Conservation (phyloP, 1,139 yeast genomes). For the Tardiomyces blankii region DNA sequence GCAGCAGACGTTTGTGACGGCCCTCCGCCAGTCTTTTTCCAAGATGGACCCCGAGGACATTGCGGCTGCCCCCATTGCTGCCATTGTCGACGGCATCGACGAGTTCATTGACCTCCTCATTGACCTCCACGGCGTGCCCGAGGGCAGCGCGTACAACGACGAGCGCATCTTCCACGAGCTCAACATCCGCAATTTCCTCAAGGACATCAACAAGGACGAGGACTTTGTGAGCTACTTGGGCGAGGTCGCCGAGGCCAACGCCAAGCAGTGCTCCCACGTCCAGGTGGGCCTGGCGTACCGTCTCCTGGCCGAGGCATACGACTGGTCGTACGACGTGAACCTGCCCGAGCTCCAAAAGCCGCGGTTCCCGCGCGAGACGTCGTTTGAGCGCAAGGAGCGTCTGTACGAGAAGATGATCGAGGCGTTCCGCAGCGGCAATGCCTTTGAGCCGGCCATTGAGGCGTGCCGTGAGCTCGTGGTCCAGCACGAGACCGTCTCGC, state of each 20-base stretch:
- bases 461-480: conserved; percentile 67
- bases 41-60: conserved; percentile 58
- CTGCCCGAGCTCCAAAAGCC: conserved; percentile 55
- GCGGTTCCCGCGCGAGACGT: conserved; percentile 64
- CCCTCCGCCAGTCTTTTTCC: conserved; percentile 37
- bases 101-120: conserved; percentile 57
- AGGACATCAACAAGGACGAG: conserved; percentile 73
- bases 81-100: conserved; percentile 44
- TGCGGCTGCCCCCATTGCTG: conserved; percentile 42
- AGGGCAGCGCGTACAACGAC: conserved; percentile 75
- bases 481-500: conserved; percentile 62
- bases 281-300: conserved; percentile 82
- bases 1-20: conserved; percentile 41
- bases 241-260: conserved; percentile 58
- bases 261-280: conserved; percentile 50
- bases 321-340: conserved; percentile 56
- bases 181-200: conserved; percentile 65
- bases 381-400: conserved; percentile 73
- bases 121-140: conserved; percentile 65
- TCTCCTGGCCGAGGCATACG: conserved; percentile 63
- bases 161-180: conserved; percentile 76
- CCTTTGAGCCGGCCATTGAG: conserved; percentile 67
- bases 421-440: conserved; percentile 60
- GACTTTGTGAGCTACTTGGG: conserved; percentile 67
- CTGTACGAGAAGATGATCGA: conserved; percentile 62